Base-by-base conservation (phyloP, 257 asterid species). In the Solanum clarkiae region DNA sequence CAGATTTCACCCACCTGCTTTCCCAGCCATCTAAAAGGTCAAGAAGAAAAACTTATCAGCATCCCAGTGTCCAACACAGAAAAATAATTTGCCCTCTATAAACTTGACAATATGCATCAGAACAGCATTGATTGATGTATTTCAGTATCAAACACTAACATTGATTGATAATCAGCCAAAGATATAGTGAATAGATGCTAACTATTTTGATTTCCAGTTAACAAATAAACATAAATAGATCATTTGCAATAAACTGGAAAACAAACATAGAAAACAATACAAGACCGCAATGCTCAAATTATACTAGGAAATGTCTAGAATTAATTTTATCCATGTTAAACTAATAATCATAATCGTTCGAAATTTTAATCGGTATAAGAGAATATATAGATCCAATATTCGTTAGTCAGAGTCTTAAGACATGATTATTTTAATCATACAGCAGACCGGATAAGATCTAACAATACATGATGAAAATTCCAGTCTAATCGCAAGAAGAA, bases 1-100 rank as follows among this genome's bases (percentile, higher is more conserved):
- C 98, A 51, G 99, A 97, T 89, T 93, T 93, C 80, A 97, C 98
- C 99, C 99, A 97, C 80, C 95, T 86, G 51, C 85, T 92, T 88
- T 93, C 98, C 99, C 98, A 97, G 84, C 96, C 99, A 89, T 90
- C 99, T 97, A 56, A 42, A 75, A 59, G 66, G 81, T 47, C 10
- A 84, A 40, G 75, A 69, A 80, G 75, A 13, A 53, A 88, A 36
- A 75, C 14, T 16, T 85, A 65, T 89, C 18, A 91, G 86, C 81
- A 72, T 40, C 26, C 63, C 45, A 44, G 62, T 47, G 75, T 59
- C 53, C 83, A 87, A 29, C 1, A 24, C 15, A 79, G 42, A 55
- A 63, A 2, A 72, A 60, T 18, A 45, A 49, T 20, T 71, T 17
- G 6, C 16, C 22, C 15, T 17, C 53, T 79, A 26, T 79, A 53